A percentile compares a stretch with the other conserved stretches of the same genome.
These are phyloP conservation scores for Cymbopogon flexuosus DNA, from an alignment of 202 grass and related monocot genomes.

Conservation along the genomic window DNA sequence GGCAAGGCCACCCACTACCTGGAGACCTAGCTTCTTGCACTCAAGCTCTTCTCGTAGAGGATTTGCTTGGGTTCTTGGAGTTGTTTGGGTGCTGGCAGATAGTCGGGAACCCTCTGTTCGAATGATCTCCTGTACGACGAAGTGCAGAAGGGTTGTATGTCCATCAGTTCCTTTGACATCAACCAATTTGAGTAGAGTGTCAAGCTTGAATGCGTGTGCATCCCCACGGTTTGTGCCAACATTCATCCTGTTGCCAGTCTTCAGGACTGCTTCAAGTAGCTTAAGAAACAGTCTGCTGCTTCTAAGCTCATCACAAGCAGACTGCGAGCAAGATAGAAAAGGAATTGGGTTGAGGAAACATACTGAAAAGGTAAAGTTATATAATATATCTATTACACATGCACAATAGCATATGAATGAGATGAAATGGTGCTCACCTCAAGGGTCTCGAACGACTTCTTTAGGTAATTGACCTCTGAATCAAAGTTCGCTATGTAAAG, in stretches of 20 bases:
- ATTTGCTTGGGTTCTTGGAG: slow-evolving; percentile 44
- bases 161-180: slow-evolving; percentile 81
- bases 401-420: background rate
- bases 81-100: slow-evolving; percentile 33
- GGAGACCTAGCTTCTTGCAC: slow-evolving; percentile 65
- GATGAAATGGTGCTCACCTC: slow-evolving; percentile 41
- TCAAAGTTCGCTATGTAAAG: slow-evolving; percentile 83
- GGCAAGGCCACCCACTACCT: slow-evolving; percentile 58
- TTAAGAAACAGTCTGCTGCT: slow-evolving; percentile 71
- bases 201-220: slow-evolving; percentile 78
- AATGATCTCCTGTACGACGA: slow-evolving; percentile 72
- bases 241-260: slow-evolving; percentile 88
- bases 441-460: slow-evolving; percentile 65
- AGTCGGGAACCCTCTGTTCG: slow-evolving; percentile 49
- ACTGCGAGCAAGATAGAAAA: slow-evolving; percentile 36
- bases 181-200: slow-evolving; percentile 70
- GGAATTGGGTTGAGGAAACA: background rate
- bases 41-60: slow-evolving; percentile 54
- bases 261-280: slow-evolving; percentile 81
- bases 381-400: background rate
- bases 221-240: slow-evolving; percentile 78
- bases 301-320: slow-evolving; percentile 71
- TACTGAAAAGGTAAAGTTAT: background rate
- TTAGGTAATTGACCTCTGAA: slow-evolving; percentile 67
- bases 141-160: slow-evolving; percentile 74